Base-by-base conservation (phyloP, 257 asterid species). In the Scutellaria galericulata region DNA sequence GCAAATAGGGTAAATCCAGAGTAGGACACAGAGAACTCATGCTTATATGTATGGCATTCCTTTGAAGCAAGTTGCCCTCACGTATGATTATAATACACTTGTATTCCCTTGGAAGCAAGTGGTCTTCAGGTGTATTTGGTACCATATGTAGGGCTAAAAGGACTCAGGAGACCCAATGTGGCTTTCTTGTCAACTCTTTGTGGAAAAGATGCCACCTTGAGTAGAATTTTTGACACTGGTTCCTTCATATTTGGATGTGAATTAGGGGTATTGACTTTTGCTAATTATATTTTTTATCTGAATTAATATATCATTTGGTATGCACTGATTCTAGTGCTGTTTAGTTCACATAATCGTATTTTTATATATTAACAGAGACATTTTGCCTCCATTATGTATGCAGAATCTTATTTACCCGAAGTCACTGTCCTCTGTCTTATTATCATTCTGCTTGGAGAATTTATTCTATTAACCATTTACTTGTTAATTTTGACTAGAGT, bases 341-440 rank as follows among this genome's bases (percentile, higher is more conserved):
- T 47, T 67, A 50, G 59, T 52, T 59, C 5, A 10, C 59, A 15
- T 58, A 27, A 35, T 44, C 51, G 20, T 58, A 57, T 24, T 70
- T 24, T 59, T 3, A 24, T 24, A n/a, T 39, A 61, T 63, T 52
- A 53, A 53, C 6, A 13, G 52, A 8, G 18, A 7, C 55, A 56
- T 57, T 18, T 20, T 58, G 44, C 44, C 10, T 0, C 76, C 13
- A 5, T 31, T 48, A 35, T 15, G 9, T 12, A 15, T 45, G 51
- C 51, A 46, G 61, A 39, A 14, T 41, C 35, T 45, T 31, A 24
- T 41, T 35, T 37, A 57, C 22, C 5, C 54, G 11, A 41, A 41
- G 60, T 31, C 63, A 14, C 37, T 31, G 37, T 44, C 12, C 12
- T 8, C 12, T 42, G 47, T 42, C 9, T 42, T 9, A 42, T 44